Conservation (phyloP, 768 basidiomycete species). For the Omphalotus guepiniiformis region DNA sequence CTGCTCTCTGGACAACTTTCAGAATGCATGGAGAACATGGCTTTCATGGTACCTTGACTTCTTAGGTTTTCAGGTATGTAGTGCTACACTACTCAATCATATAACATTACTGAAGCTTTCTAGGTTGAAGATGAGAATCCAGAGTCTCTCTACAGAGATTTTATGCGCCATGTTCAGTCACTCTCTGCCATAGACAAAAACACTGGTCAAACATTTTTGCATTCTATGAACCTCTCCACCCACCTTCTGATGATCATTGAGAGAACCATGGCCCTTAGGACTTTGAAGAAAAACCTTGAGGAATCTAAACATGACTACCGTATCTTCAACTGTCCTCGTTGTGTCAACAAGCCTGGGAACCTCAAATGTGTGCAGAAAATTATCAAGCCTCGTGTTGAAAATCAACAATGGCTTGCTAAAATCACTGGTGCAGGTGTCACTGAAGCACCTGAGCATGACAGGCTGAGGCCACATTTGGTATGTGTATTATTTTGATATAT, state of each 20-base stretch:
- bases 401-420: too few species aligned
- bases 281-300: too few species aligned
- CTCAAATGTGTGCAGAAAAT: too few species aligned
- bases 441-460: not conserved
- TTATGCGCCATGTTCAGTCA: not conserved
- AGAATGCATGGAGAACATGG: not conserved
- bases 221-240: too few species aligned
- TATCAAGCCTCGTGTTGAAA: too few species aligned
- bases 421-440: not conserved
- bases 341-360: too few species aligned
- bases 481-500: not conserved
- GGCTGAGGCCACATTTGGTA: not conserved
- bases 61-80: not conserved
- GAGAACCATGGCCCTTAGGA: too few species aligned
- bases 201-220: not conserved
- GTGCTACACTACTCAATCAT: not conserved
- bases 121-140: not conserved
- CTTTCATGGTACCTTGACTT: not conserved
- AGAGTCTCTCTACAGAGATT: not conserved
- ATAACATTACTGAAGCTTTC: not conserved
- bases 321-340: too few species aligned
- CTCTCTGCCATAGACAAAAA: not conserved
- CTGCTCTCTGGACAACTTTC: not conserved
- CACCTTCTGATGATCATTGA: too few species aligned
- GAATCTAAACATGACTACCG: too few species aligned